phyloP scores from a whole-genome alignment of 257 asterid species.

The Paulownia fortunei region DNA sequence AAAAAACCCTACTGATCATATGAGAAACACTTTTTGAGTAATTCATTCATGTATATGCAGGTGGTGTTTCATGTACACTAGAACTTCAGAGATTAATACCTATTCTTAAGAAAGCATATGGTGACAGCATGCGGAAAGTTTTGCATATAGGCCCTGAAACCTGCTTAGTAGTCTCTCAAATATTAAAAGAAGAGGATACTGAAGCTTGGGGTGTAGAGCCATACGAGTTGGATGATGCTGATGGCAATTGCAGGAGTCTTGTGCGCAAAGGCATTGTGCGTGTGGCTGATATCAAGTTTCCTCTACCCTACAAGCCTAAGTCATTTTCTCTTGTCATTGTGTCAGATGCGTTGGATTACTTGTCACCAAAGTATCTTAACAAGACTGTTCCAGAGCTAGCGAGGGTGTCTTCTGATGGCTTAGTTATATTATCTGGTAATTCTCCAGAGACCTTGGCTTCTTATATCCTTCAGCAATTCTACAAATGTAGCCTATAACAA shows the following conservation, averaged over 20 bases:
- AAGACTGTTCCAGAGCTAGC: conserved; percentile 77
- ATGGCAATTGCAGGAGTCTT: conserved; percentile 75
- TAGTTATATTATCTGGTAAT: conserved; percentile 80
- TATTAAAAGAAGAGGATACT: conserved; percentile 79
- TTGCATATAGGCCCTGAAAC: conserved; percentile 92
- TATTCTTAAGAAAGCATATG: conserved; percentile 74
- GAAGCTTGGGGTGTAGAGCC: conserved; percentile 98
- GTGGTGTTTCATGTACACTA: conserved; percentile 69
- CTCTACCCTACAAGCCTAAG: conserved; percentile 86
- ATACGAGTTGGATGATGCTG: conserved; percentile 77
- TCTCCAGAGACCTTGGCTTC: conserved; percentile 16
- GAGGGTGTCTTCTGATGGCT: conserved; percentile 76
- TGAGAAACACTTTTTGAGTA: not conserved
- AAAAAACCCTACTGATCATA: conserved; percentile 1
- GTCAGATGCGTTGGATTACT: conserved; percentile 87
- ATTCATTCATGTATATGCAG: conserved; percentile 46
- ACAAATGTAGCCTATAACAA: not conserved
- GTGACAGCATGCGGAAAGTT: conserved; percentile 77
- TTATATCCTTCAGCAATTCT: not conserved
- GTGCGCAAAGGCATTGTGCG: conserved; percentile 84
- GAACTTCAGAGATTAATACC: conserved; percentile 74
- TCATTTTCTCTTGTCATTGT: conserved; percentile 85
- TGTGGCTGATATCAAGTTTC: conserved; percentile 85
- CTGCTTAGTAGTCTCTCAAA: conserved; percentile 74
- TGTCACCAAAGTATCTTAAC: conserved; percentile 85